Evolutionary conservation across 345 rosid species (phyloP).

Genomic region (Gossypium anomalum): DNA sequence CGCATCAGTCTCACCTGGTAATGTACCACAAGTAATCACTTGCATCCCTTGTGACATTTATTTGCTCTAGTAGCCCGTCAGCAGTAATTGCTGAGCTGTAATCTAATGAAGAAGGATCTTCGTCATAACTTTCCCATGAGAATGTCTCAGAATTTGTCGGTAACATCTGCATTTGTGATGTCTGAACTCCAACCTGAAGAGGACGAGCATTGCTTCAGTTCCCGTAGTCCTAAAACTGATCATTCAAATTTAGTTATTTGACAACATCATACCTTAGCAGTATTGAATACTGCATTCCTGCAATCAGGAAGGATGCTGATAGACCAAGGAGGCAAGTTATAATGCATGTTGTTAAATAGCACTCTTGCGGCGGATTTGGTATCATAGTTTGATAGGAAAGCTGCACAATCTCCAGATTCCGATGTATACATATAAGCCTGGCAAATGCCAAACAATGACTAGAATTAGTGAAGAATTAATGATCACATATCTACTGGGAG

Average conservation of each 20-base stretch:
- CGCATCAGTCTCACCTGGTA: conserved; percentile 32
- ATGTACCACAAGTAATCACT: conserved; percentile 69
- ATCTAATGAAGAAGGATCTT: conserved; percentile 68
- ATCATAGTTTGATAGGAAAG: conserved; percentile 93
- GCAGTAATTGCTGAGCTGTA: conserved; percentile 62
- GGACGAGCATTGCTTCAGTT: neutral
- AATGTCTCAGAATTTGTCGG: conserved; percentile 50
- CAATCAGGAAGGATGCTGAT: conserved; percentile 98
- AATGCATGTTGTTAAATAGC: conserved; percentile 90
- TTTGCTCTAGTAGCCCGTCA: conserved; percentile 41
- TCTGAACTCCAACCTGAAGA: conserved; percentile 43
- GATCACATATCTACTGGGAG: conserved; percentile 7
- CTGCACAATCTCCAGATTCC: conserved; percentile 83
- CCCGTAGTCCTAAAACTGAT: neutral
- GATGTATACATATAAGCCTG: conserved; percentile 83
- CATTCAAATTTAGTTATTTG: neutral
- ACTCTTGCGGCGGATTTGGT: conserved; percentile 76
- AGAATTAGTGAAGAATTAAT: conserved; percentile 17
- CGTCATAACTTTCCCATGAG: conserved; percentile 83
- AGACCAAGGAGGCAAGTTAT: conserved; percentile 98
- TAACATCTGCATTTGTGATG: conserved; percentile 68
- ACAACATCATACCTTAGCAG: conserved; percentile 69
- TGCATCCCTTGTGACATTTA: conserved; percentile 47
- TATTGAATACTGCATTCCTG: conserved; percentile 88
- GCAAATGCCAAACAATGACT: conserved; percentile 17